Percentiles rank a stretch among this genome's conserved stretches.
phyloP scores from a whole-genome alignment of 257 asterid species.

The Voacanga thouarsii region DNA sequence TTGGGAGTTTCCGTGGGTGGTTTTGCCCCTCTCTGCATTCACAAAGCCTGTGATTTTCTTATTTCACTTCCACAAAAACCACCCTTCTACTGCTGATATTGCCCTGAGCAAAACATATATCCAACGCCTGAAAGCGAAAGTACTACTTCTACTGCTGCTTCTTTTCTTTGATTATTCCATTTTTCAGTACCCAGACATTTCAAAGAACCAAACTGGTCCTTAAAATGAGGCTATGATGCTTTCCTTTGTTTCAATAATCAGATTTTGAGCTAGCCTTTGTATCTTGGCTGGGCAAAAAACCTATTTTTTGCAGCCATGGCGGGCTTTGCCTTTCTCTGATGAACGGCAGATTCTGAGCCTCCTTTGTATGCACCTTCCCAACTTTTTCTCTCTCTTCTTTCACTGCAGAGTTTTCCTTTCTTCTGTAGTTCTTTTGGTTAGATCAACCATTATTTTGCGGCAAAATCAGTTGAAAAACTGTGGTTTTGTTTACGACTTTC shows the following conservation, averaged over 20 bases:
- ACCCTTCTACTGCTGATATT: not conserved
- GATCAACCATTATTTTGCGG: not conserved
- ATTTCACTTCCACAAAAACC: not conserved
- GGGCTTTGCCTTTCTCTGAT: conserved; percentile 7
- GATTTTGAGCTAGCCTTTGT: not conserved
- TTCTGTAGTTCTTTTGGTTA: not conserved
- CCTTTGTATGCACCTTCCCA: not conserved
- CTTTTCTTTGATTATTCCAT: not conserved
- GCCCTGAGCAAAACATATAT: not conserved
- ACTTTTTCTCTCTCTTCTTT: not conserved
- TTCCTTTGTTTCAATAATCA: not conserved
- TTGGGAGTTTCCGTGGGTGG: conserved; percentile 1
- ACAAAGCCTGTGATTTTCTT: not conserved
- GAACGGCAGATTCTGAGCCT: conserved; percentile 1
- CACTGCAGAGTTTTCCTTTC: not conserved
- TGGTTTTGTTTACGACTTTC: too few relatives aligned
- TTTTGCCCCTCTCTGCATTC: conserved; percentile 11
- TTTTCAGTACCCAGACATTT: not conserved
- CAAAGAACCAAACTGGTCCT: not conserved
- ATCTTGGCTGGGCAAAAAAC: not conserved
- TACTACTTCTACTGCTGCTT: not conserved
- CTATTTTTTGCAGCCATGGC: not conserved
- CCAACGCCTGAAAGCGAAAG: not conserved
- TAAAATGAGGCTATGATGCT: conserved; percentile 6
- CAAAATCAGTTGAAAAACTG: not conserved